phyloP scores from a whole-genome alignment of 2,329 filamentous ascomycete genomes.

The Ophiognomonia clavigignenti-juglandacearum region DNA sequence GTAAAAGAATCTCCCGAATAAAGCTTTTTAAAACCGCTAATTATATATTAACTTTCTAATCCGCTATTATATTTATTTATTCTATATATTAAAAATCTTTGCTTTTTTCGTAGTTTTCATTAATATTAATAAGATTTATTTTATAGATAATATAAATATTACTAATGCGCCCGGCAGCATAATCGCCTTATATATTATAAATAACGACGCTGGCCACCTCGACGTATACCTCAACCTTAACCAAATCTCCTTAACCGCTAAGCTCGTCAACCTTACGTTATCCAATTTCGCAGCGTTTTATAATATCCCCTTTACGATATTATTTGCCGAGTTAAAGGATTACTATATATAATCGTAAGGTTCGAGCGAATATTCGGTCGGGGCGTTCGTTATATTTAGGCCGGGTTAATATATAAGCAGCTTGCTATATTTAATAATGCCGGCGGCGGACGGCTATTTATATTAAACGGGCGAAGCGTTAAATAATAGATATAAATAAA shows the following conservation, averaged over 20 bases:
- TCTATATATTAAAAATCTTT: no score
- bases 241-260: conserved; percentile 15
- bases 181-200: conserved; percentile 23
- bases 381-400: conserved; percentile 22
- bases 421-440: conserved; percentile 21
- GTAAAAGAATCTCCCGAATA: conserved; percentile 20
- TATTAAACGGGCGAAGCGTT: conserved; percentile 24
- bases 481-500: conserved; percentile 22
- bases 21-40: conserved; percentile 21
- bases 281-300: conserved; percentile 19
- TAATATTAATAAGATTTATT: no score
- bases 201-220: conserved; percentile 21
- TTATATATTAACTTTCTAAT: conserved; percentile 26
- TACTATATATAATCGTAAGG: conserved; percentile 22
- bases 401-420: conserved; percentile 21
- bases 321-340: conserved; percentile 17
- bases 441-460: conserved; percentile 19
- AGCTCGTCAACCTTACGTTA: conserved; percentile 19
- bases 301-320: conserved; percentile 19
- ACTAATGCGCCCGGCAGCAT: conserved; percentile 19
- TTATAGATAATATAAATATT: conserved; percentile 24
- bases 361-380: conserved; percentile 19
- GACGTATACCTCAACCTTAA: conserved; percentile 21
- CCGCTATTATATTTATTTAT: conserved; percentile 28
- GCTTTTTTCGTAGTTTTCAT: no score